Evolutionary conservation across 441 rosid species (phyloP), one percentile per base, ranked within the genome.

Genomic region (Erodium texanum): DNA sequence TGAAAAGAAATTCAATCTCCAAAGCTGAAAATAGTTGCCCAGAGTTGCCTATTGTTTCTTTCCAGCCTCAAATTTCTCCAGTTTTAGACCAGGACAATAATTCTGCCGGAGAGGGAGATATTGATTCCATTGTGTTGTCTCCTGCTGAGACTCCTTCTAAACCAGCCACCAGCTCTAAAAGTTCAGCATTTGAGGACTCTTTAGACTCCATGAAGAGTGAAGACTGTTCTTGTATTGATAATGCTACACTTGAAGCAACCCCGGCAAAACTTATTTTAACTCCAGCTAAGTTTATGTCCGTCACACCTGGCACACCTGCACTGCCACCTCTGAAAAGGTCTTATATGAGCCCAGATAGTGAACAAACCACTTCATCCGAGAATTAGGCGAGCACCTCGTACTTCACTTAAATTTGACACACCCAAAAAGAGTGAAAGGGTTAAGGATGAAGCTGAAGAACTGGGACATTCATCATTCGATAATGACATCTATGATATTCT

Each of bases 311-410:
- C 12, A 86, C 93, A 24, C 83, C 86, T 11, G 59, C 73, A 8
- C 36, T 74, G 45, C 77, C 50, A 18, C 71, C 76, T 1, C 79
- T 72, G 59, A 92, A 88, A 78, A 86, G 97, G 80, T 76, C 86
- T 67, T 80, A 74, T 24, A 77, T 63, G 79, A 82, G 73, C 70
- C 81, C 86, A n/a, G 83, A 84, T 76, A 82, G 80, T 71, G 79
- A 65, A 66, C 75, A 86, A 73, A 5, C 70, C 19, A 68, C 68
- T 56, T 67, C 81, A 63, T 67, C 83, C 1, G 70, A 62, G 76
- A 88, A 94, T 81, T 9, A 82, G 97, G 75, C 85, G 90, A n/a
- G 78, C 87, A 18, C 62, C 79, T 14, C 87, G 80, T 65, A 78
- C 81, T 75, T 85, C 90, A 18, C 71, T 89, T 81, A 85, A 82